Evolutionary conservation across 164 flowering plant species (phyloP), one percentile per base, ranked within the genome.

Genomic region (Berberis vulgaris): DNA sequence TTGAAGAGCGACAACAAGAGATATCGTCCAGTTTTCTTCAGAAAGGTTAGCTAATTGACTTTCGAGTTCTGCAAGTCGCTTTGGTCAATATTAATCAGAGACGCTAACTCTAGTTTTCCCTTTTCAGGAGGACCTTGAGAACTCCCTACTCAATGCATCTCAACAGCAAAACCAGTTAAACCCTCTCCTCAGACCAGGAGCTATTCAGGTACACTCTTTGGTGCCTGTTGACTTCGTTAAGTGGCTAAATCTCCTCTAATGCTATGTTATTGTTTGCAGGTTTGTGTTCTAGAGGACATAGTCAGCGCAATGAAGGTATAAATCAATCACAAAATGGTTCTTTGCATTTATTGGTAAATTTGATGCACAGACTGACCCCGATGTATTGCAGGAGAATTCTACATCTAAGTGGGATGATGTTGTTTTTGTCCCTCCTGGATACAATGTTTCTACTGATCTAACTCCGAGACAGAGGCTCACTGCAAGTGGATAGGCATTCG

Each of bases 351-450:
- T 26, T 26, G 26, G 26, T 26, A 26, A 26, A 26, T 26, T 26
- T 26, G 26, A 26, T 7, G 54, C n/a, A 11, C 3, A 39, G 55
- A 62, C 39, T 54, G 43, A 13, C 45, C 62, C 9, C 2, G 49
- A 43, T 11, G 49, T 8, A 2, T 67, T 79, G 84, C 91, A 93
- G 96, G 94, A 82, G 61, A 59, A 54, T 64, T 65, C 83, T 39
- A 38, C 62, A 8, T 74, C 89, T 1, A 75, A 72, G 6, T 88
- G 94, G 94, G 85, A 86, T 61, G 96, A 90, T 73, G 79, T 88
- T 43, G 92, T 93, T 41, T 90, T 93, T 72, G 77, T 93, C 41
- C 98, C 97, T 61, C 98, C 97, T 41, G 97, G 98, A 57, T 87
- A 86, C 62, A 94, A 93, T 72, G 80, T 84, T 68, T 79, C 90